A percentile compares a stretch with the other conserved stretches of the same genome.
Evolutionary conservation across 1,284 basidiomycete species (phyloP).

Genomic region (Malassezia caprae): DNA sequence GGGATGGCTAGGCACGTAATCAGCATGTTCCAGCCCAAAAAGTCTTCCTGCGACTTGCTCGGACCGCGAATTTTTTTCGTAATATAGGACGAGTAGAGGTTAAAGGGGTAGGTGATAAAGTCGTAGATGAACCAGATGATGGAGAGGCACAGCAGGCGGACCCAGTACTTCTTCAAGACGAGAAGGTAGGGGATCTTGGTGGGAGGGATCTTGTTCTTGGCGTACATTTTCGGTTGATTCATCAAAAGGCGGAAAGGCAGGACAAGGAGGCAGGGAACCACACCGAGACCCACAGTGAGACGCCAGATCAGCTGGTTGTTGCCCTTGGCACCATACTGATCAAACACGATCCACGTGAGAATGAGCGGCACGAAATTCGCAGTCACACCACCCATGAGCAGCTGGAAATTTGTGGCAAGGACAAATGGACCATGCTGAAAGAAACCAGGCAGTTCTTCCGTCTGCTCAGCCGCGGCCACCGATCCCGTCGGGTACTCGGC

Average conservation of each 20-base stretch:
- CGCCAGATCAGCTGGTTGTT: constrained; percentile 52
- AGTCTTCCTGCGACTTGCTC: neutral
- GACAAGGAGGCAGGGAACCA: constrained; percentile 67
- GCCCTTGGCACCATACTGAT: constrained; percentile 28
- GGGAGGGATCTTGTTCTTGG: constrained; percentile 65
- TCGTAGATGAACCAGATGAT: constrained; percentile 56
- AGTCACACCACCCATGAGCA: constrained; percentile 76
- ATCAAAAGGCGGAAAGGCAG: constrained; percentile 78
- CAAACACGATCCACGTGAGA: constrained; percentile 55
- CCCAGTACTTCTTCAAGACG: constrained; percentile 70
- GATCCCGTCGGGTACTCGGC: constrained; percentile 84
- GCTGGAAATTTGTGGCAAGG: constrained; percentile 56
- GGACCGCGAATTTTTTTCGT: constrained; percentile 57
- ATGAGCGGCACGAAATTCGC: constrained; percentile 70
- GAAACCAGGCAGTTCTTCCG: constrained; percentile 68
- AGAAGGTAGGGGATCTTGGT: constrained; percentile 63
- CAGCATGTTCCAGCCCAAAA: constrained; percentile 3
- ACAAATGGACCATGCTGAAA: constrained; percentile 77
- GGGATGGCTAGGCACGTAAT: constrained; percentile 50
- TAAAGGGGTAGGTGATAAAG: constrained; percentile 46
- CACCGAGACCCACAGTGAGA: constrained; percentile 73
- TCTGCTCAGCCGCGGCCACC: constrained; percentile 82
- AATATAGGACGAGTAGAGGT: constrained; percentile 72
- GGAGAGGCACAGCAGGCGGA: constrained; percentile 60
- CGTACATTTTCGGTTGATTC: constrained; percentile 61